Evolutionary conservation across 805 yeast genomes (phyloP).

Genomic region (Metschnikowia lunata): DNA sequence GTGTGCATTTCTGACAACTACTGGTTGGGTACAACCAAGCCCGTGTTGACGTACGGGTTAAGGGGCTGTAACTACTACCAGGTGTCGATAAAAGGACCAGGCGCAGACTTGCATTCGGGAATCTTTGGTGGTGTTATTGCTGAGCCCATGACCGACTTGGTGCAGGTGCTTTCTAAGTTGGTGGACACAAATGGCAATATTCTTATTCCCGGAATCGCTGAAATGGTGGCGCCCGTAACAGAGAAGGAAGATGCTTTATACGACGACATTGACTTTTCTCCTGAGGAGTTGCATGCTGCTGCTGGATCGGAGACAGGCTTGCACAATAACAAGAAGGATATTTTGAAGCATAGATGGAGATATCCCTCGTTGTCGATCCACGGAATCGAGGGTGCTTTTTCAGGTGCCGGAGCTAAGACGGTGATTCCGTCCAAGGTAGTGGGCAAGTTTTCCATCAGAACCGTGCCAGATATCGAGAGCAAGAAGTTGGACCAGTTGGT

Average conservation of each 20-base stretch:
- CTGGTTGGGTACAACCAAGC: conserved; percentile 97
- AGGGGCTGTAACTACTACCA: conserved; percentile 96
- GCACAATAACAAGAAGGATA: conserved; percentile 71
- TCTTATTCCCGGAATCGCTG: conserved; percentile 79
- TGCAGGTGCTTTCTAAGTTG: conserved; percentile 68
- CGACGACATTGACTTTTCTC: conserved; percentile 79
- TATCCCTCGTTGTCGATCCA: conserved; percentile 93
- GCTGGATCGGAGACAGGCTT: conserved; percentile 84
- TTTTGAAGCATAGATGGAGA: conserved; percentile 98
- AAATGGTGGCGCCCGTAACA: conserved; percentile 93
- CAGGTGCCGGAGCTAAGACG: conserved; percentile 93
- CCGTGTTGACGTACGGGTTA: conserved; percentile 94
- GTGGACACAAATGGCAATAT: conserved; percentile 83
- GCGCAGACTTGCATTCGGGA: conserved; percentile 96
- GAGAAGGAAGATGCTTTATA: conserved; percentile 73
- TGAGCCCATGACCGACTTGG: conserved; percentile 94
- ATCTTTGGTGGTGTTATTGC: conserved; percentile 95
- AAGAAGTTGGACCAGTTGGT: conserved; percentile 75
- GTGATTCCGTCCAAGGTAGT: conserved; percentile 92
- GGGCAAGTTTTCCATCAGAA: conserved; percentile 95
- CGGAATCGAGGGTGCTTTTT: conserved; percentile 97
- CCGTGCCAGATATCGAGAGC: conserved; percentile 91
- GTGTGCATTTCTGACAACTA: conserved; percentile 96
- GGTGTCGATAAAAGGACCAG: conserved; percentile 79
- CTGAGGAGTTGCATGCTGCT: conserved; percentile 81